phyloP scores from a whole-genome alignment of 1,139 yeast genomes.

The Spencermartinsiella ligniputridi region DNA sequence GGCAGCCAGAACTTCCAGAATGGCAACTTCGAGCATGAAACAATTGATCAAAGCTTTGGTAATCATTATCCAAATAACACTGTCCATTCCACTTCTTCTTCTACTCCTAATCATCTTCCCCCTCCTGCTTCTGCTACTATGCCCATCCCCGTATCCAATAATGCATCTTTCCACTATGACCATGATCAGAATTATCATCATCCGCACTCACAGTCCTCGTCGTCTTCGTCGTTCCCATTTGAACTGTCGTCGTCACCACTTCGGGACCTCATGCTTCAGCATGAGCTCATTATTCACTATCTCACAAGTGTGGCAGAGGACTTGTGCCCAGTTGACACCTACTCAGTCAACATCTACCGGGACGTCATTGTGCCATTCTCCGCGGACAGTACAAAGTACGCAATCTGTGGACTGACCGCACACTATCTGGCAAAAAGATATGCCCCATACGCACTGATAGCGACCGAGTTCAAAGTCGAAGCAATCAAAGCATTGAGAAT shows the following conservation, averaged over 20 bases:
- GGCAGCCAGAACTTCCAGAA: not conserved
- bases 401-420: conserved; percentile 21
- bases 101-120: not conserved
- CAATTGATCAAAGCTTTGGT: not conserved
- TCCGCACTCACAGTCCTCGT: not conserved
- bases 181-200: not conserved
- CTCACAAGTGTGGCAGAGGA: conserved; percentile 14
- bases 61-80: not conserved
- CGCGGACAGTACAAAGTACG: conserved; percentile 13
- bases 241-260: not conserved
- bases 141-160: not conserved
- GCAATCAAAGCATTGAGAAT: conserved; percentile 14
- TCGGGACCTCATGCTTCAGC: conserved; percentile 3
- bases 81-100: not conserved
- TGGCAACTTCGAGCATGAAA: not conserved
- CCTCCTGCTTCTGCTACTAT: not conserved
- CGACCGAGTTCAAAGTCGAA: conserved; percentile 19
- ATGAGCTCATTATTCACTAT: conserved; percentile 15
- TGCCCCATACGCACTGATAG: conserved; percentile 10
- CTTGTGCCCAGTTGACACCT: conserved; percentile 14
- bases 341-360: conserved; percentile 13
- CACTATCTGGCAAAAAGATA: conserved; percentile 13
- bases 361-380: conserved; percentile 12
- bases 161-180: not conserved
- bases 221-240: not conserved